A percentile compares a stretch with the other conserved stretches of the same genome.
phyloP scores from a whole-genome alignment of 129 eudicot genomes.

The Centella asiatica region DNA sequence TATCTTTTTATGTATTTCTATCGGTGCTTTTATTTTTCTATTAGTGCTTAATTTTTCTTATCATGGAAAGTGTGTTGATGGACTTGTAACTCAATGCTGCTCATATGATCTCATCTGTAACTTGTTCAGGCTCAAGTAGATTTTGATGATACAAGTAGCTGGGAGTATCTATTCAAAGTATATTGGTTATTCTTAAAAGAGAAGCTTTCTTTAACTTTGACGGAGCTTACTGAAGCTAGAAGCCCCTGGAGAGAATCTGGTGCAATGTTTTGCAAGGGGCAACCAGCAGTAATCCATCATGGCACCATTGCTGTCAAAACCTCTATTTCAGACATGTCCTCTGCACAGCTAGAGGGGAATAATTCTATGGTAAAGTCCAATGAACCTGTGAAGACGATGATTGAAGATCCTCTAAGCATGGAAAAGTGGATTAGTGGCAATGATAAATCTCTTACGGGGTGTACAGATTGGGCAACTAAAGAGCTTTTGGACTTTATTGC shows the following conservation, averaged over 20 bases:
- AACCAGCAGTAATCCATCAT: conserved; percentile 19
- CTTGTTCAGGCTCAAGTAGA: conserved; percentile 74
- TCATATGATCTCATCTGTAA: conserved; percentile 16
- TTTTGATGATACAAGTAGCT: conserved; percentile 87
- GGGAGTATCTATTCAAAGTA: conserved; percentile 98
- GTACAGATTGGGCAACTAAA: conserved; percentile 69
- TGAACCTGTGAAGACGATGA: conserved; percentile 20
- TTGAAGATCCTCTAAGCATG: conserved; percentile 25
- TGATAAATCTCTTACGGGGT: conserved; percentile 7
- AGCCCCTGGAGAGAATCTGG: conserved; percentile 59
- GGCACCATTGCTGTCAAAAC: conserved; percentile 23
- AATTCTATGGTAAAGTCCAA: conserved; percentile 29
- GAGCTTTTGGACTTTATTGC: conserved; percentile 77
- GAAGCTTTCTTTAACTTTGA: conserved; percentile 53
- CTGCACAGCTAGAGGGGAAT: conserved; percentile 35
- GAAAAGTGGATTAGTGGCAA: conserved; percentile 24
- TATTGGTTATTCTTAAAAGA: conserved; percentile 71
- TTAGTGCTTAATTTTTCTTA: not conserved
- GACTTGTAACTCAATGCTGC: not conserved
- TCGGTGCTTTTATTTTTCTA: not conserved
- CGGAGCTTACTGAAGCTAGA: conserved; percentile 63
- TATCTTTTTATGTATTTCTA: not conserved
- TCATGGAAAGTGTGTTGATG: not conserved
- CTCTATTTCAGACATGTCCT: conserved; percentile 22
- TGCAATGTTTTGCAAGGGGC: conserved; percentile 19